Conservation (phyloP, 306 rosid genomes). For the Mimosa pudica region DNA sequence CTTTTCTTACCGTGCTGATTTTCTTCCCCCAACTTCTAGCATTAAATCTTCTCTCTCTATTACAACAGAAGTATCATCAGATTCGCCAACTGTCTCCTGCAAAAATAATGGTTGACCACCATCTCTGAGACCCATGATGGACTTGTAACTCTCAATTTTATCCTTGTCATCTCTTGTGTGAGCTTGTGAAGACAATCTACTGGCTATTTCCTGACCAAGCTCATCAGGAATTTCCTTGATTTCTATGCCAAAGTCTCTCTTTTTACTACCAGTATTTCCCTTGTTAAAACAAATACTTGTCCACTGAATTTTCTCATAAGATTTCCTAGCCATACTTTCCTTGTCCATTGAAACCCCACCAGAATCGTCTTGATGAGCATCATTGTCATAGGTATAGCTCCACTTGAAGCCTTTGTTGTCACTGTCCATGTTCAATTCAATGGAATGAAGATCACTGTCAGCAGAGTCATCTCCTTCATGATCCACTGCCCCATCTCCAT, state of each 20-base stretch:
- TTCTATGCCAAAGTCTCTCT: conserved; percentile 53
- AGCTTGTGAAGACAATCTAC: conserved; percentile 40
- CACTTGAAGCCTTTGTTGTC: conserved; percentile 60
- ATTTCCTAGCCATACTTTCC: conserved; percentile 62
- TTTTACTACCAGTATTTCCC: conserved; percentile 47
- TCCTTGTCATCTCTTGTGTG: conserved; percentile 49
- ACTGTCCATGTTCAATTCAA: conserved; percentile 82
- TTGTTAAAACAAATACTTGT: conserved; percentile 86
- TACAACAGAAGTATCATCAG: conserved; percentile 35
- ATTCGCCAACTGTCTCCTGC: conserved; percentile 36
- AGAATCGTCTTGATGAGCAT: conserved; percentile 46
- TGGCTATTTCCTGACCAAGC: conserved; percentile 44
- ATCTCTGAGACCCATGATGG: conserved; percentile 42
- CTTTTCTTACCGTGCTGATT: conserved; percentile 28
- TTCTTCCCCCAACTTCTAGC: conserved; percentile 36
- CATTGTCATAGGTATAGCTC: conserved; percentile 56
- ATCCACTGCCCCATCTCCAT: conserved; percentile 42
- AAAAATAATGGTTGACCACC: conserved; percentile 37
- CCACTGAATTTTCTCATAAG: conserved; percentile 87
- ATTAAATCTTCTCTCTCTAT: conserved; percentile 41
- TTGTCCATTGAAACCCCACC: conserved; percentile 61
- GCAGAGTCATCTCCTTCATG: conserved; percentile 56
- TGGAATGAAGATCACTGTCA: conserved; percentile 86
- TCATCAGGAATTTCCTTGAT: conserved; percentile 47
- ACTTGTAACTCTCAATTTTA: conserved; percentile 40